Evolutionary conservation across 2,329 filamentous ascomycete genomes (phyloP).

Genomic region (Ascochyta rabiei): DNA sequence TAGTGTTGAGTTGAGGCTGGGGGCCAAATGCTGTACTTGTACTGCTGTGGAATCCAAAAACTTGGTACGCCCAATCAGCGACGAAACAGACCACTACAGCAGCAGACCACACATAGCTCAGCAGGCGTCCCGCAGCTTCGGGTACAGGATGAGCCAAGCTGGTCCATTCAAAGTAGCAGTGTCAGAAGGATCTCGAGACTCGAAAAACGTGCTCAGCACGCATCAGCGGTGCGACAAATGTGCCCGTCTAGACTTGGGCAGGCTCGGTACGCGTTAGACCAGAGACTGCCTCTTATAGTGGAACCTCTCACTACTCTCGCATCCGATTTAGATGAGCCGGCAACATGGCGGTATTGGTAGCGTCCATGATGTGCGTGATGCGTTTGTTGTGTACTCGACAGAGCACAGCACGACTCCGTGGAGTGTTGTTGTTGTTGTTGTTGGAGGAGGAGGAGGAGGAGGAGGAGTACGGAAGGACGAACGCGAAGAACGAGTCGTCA

Average conservation of each 20-base stretch:
- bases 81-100: too few relatives aligned
- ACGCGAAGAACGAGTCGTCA: neutral
- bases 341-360: constrained; percentile 20
- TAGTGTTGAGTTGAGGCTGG: neutral
- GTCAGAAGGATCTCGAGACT: too few relatives aligned
- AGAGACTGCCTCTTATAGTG: constrained; percentile 14
- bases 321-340: constrained; percentile 36
- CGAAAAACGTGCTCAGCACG: too few relatives aligned
- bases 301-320: constrained; percentile 22
- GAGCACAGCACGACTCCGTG: neutral
- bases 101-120: too few relatives aligned
- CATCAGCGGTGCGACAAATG: neutral
- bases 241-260: constrained; percentile 2
- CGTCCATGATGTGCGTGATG: constrained; percentile 37
- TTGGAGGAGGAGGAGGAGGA: too few relatives aligned
- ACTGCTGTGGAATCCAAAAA: too few relatives aligned
- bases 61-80: too few relatives aligned
- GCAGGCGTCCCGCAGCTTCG: too few relatives aligned
- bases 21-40: too few relatives aligned
- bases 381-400: neutral
- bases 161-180: too few relatives aligned
- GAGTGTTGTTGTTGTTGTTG: neutral
- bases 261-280: constrained; percentile 2
- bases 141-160: too few relatives aligned
- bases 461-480: neutral